phyloP scores from a whole-genome alignment of 129 eudicot species.

The Mikania micrantha region DNA sequence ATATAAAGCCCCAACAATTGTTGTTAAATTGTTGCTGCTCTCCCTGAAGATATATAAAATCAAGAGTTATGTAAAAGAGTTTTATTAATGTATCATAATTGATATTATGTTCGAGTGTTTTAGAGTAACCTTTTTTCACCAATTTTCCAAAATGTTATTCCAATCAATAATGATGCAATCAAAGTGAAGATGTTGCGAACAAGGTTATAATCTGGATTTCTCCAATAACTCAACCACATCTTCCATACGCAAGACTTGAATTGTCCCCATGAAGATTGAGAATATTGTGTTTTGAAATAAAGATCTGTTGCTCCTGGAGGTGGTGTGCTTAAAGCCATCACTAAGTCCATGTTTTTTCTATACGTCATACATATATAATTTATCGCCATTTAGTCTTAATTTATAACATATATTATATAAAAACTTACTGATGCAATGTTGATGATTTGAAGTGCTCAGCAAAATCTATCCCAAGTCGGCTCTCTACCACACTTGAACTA shows the following conservation, averaged over 20 bases:
- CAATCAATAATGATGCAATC: slow-evolving; percentile 52
- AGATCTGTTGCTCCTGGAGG: slow-evolving; percentile 56
- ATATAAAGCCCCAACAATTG: slow-evolving; percentile 68
- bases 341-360: slow-evolving; percentile 60
- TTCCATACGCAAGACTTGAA: slow-evolving; percentile 78
- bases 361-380: not conserved
- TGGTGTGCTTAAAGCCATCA: slow-evolving; percentile 51
- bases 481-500: slow-evolving; percentile 46
- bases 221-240: slow-evolving; percentile 86
- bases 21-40: slow-evolving; percentile 34
- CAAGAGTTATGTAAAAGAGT: not conserved
- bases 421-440: slow-evolving; percentile 37
- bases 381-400: not conserved
- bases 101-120: not conserved
- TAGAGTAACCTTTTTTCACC: slow-evolving; percentile 55
- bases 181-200: slow-evolving; percentile 64
- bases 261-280: slow-evolving; percentile 67
- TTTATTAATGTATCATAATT: not conserved
- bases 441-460: slow-evolving; percentile 49
- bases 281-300: slow-evolving; percentile 52
- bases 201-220: slow-evolving; percentile 85
- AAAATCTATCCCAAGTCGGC: slow-evolving; percentile 52
- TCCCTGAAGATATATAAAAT: slow-evolving; percentile 19
- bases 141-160: slow-evolving; percentile 64
- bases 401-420: not conserved